Evolutionary conservation across 1,284 basidiomycete genomes (phyloP).

Genomic region (Austroboletus novae-zelandiae): DNA sequence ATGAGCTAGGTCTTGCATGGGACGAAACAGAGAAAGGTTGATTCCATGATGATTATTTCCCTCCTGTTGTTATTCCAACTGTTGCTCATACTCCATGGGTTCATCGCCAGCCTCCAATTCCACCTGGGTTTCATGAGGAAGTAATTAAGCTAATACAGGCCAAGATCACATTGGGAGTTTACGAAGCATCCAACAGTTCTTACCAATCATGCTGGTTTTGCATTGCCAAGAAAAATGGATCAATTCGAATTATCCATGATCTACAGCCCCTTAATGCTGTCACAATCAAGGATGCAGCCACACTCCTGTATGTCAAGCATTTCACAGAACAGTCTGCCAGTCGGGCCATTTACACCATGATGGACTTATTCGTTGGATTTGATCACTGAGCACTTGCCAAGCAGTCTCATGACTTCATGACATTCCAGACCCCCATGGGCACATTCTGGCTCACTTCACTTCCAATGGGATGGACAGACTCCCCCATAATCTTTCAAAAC

Average conservation of each 20-base stretch:
- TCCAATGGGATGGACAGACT: slow-evolving; percentile 41
- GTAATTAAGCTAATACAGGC: slow-evolving; percentile 32
- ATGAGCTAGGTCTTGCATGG: slow-evolving; percentile 22
- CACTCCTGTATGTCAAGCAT: slow-evolving; percentile 3
- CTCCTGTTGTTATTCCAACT: slow-evolving; percentile 13
- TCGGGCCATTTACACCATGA: slow-evolving; percentile 18
- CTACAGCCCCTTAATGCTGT: slow-evolving; percentile 28
- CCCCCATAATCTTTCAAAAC: not conserved
- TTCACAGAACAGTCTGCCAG: slow-evolving; percentile 3
- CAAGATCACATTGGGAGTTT: slow-evolving; percentile 35
- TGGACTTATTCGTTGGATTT: slow-evolving; percentile 2
- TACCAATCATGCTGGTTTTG: slow-evolving; percentile 28
- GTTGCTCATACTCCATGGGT: slow-evolving; percentile 27
- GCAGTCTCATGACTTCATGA: slow-evolving; percentile 21
- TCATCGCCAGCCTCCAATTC: slow-evolving; percentile 13
- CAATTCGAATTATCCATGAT: slow-evolving; percentile 20
- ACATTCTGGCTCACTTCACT: slow-evolving; percentile 21
- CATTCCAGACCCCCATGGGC: slow-evolving; percentile 27
- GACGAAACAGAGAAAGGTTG: slow-evolving; percentile 18
- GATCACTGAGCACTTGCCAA: not conserved
- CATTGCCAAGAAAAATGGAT: slow-evolving; percentile 6
- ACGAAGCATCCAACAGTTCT: slow-evolving; percentile 34
- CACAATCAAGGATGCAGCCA: slow-evolving; percentile 21
- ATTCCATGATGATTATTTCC: slow-evolving; percentile 19
- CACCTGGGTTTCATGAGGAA: slow-evolving; percentile 18